A percentile compares a stretch with the other conserved stretches of the same genome.
Conservation (phyloP, 257 asterid genomes). For the Solanum bulbocastanum region DNA sequence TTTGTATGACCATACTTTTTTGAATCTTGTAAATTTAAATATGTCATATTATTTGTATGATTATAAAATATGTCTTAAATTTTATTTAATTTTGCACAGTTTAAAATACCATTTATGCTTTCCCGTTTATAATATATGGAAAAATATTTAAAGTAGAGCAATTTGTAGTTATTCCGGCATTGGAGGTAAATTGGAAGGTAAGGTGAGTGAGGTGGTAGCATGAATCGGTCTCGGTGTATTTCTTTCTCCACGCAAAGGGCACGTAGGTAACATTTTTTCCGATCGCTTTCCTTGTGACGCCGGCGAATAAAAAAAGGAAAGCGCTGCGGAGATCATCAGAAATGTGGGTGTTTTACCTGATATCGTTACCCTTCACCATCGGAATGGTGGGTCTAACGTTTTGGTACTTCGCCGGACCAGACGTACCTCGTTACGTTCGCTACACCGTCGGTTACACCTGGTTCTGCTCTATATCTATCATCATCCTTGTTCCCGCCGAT, state of each 20-base stretch:
- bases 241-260: not conserved
- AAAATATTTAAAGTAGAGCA: not conserved
- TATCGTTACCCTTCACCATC: conserved; percentile 61
- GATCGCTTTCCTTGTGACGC: not conserved
- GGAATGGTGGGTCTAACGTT: conserved; percentile 63
- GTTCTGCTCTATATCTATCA: conserved; percentile 66
- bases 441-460: conserved; percentile 69
- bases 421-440: conserved; percentile 55
- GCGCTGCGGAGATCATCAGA: not conserved
- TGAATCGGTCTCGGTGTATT: not conserved
- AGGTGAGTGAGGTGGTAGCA: not conserved
- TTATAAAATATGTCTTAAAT: not conserved
- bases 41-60: not conserved
- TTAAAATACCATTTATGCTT: no score
- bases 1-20: not conserved
- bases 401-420: conserved; percentile 61
- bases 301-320: not conserved
- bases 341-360: conserved; percentile 68
- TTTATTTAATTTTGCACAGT: not conserved
- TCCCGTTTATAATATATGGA: not conserved
- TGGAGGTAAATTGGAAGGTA: not conserved
- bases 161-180: not conserved
- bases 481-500: conserved; percentile 74
- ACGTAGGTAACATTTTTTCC: not conserved
- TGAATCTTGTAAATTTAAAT: not conserved